phyloP scores from a whole-genome alignment of 2,329 filamentous ascomycete species.

The Hymenoscyphus albidus region DNA sequence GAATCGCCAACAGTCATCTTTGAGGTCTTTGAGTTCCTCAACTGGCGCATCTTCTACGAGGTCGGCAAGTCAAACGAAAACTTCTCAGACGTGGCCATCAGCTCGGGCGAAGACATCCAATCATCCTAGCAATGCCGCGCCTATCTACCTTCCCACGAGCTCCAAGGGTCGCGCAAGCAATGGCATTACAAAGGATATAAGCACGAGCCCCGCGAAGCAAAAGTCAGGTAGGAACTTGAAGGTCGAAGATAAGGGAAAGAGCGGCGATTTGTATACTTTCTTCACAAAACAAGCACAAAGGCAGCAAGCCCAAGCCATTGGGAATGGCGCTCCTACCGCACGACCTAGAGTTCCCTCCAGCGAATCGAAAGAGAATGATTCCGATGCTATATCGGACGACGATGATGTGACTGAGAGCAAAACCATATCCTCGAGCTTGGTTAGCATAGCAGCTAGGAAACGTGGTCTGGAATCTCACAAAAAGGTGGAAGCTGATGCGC shows the following conservation, averaged over 20 bases:
- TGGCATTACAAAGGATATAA: slow-evolving; percentile 32
- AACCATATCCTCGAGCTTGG: slow-evolving; percentile 49
- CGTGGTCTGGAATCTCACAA: slow-evolving; percentile 38
- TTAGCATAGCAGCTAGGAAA: slow-evolving; percentile 54
- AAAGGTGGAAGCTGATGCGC: slow-evolving; percentile 22
- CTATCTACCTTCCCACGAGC: slow-evolving; percentile 31
- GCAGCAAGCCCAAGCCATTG: slow-evolving; percentile 26
- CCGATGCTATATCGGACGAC: slow-evolving; percentile 53
- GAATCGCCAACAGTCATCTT: slow-evolving; percentile 26
- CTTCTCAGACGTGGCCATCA: slow-evolving; percentile 29
- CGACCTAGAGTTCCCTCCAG: slow-evolving; percentile 5
- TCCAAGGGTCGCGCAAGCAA: slow-evolving; percentile 22
- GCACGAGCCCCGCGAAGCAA: slow-evolving; percentile 44
- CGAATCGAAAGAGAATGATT: slow-evolving; percentile 30
- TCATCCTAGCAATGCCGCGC: slow-evolving; percentile 30
- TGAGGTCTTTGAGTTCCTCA: slow-evolving; percentile 15
- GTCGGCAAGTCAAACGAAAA: slow-evolving; percentile 1
- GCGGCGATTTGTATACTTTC: slow-evolving; percentile 53
- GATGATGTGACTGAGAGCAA: slow-evolving; percentile 52
- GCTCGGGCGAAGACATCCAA: slow-evolving; percentile 29
- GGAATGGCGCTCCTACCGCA: slow-evolving; percentile 10
- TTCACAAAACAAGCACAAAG: slow-evolving; percentile 60
- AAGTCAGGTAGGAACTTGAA: slow-evolving; percentile 41
- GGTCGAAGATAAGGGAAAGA: slow-evolving; percentile 48
- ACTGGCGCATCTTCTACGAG: not conserved